phyloP scores from a whole-genome alignment of 2,329 filamentous ascomycete species.

The Sphaerulina populicola region DNA sequence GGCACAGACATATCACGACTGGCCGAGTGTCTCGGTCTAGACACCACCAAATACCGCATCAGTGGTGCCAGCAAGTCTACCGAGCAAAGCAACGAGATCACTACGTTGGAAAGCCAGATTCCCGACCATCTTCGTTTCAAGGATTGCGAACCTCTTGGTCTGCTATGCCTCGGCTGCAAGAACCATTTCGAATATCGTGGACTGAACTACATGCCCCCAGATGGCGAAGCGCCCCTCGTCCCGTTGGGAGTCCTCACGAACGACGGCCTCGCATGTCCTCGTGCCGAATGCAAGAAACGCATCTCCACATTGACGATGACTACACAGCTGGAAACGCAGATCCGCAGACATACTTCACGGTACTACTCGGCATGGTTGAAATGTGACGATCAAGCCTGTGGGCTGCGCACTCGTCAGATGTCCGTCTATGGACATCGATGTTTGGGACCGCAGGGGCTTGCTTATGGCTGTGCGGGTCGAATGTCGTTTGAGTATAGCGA shows the following conservation, averaged over 20 bases:
- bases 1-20: slow-evolving; percentile 85
- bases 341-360: slow-evolving; percentile 65
- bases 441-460: slow-evolving; percentile 76
- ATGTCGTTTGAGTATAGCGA: slow-evolving; percentile 86
- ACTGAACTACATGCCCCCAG: slow-evolving; percentile 42
- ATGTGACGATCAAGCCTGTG: slow-evolving; percentile 83
- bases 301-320: slow-evolving; percentile 67
- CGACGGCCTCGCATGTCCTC: slow-evolving; percentile 64
- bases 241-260: slow-evolving; percentile 57
- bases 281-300: slow-evolving; percentile 52
- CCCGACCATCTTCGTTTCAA: slow-evolving; percentile 84
- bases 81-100: slow-evolving; percentile 61
- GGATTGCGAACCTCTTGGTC: slow-evolving; percentile 63
- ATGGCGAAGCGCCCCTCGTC: slow-evolving; percentile 22
- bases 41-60: slow-evolving; percentile 77
- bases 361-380: slow-evolving; percentile 92
- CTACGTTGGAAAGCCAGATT: slow-evolving; percentile 88
- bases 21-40: slow-evolving; percentile 87
- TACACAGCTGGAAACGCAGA: slow-evolving; percentile 77
- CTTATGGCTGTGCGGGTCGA: slow-evolving; percentile 70
- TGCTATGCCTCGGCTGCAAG: slow-evolving; percentile 78
- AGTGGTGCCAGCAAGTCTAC: slow-evolving; percentile 46
- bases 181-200: slow-evolving; percentile 66
- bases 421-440: slow-evolving; percentile 87
- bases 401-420: slow-evolving; percentile 80